Percentiles rank a stretch among this genome's conserved stretches.
Evolutionary conservation across 257 asterid genomes (phyloP).

Genomic region (Jacaranda copaia): DNA sequence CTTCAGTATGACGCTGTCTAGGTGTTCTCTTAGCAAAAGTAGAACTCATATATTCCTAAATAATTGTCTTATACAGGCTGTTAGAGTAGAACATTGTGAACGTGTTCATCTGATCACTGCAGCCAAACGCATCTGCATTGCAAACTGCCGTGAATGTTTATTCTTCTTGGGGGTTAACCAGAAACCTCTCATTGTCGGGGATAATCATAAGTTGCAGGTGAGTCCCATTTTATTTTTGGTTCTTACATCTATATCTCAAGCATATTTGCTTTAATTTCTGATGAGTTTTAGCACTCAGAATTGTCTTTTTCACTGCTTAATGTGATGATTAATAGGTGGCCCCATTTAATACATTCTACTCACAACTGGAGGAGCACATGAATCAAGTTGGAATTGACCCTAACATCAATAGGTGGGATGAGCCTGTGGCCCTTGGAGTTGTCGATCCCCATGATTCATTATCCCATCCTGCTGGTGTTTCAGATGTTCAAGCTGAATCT

Average conservation of each 20-base stretch:
- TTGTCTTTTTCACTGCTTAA: slow-evolving; percentile 25
- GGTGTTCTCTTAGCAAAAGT: slow-evolving; percentile 5
- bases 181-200: slow-evolving; percentile 94
- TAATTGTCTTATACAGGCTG: slow-evolving; percentile 62
- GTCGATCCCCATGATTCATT: slow-evolving; percentile 83
- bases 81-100: slow-evolving; percentile 97
- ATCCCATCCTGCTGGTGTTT: slow-evolving; percentile 78
- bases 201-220: slow-evolving; percentile 97
- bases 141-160: slow-evolving; percentile 95
- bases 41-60: slow-evolving; percentile 29
- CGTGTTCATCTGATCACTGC: slow-evolving; percentile 95
- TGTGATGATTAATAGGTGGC: slow-evolving; percentile 69
- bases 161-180: slow-evolving; percentile 98
- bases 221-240: slow-evolving; percentile 27
- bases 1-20: slow-evolving; percentile 21
- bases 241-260: slow-evolving; percentile 17
- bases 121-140: slow-evolving; percentile 89
- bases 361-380: slow-evolving; percentile 72
- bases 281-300: slow-evolving; percentile 26
- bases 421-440: slow-evolving; percentile 71
- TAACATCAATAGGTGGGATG: slow-evolving; percentile 68
- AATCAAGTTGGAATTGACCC: slow-evolving; percentile 69
- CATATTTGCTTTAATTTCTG: background rate
- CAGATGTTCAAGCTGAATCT: slow-evolving; percentile 87
- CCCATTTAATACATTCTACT: slow-evolving; percentile 69